A percentile compares a stretch with the other conserved stretches of the same genome.
phyloP scores from a whole-genome alignment of 2,329 filamentous ascomycete species.

The Phyllosticta citribraziliensis region DNA sequence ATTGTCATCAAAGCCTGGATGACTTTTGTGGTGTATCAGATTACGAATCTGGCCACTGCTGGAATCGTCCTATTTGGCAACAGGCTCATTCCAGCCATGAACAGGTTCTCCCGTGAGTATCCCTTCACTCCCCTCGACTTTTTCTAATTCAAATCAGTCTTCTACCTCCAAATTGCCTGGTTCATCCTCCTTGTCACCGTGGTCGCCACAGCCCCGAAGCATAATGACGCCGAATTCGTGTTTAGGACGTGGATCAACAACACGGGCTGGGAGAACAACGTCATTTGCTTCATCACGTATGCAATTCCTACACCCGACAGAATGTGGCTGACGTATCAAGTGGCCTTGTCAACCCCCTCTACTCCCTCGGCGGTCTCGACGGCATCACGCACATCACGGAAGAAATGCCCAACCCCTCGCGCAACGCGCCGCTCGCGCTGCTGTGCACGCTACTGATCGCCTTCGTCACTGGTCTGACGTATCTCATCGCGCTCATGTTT shows the following conservation, averaged over 20 bases:
- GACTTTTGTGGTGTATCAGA: constrained; percentile 12
- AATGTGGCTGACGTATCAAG: not conserved
- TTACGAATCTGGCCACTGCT: constrained; percentile 10
- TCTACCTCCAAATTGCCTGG: constrained; percentile 9
- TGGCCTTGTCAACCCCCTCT: constrained; percentile 10
- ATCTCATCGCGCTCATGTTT: constrained; percentile 44
- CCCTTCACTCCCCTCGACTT: not conserved
- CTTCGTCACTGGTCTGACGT: constrained; percentile 41
- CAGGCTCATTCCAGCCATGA: constrained; percentile 12
- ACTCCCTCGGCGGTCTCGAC: constrained; percentile 9
- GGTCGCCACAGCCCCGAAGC: constrained; percentile 35
- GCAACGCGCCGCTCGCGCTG: constrained; percentile 29
- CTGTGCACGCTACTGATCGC: constrained; percentile 40
- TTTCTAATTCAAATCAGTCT: not conserved
- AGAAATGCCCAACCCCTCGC: constrained; percentile 19
- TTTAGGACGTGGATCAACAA: constrained; percentile 45
- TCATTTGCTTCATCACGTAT: constrained; percentile 13
- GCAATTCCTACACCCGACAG: not conserved
- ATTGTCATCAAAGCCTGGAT: constrained; percentile 12
- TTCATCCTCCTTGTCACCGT: constrained; percentile 41
- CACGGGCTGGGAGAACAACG: constrained; percentile 40
- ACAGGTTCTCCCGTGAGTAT: constrained; percentile 9
- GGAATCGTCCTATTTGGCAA: constrained; percentile 12
- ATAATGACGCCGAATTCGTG: constrained; percentile 40
- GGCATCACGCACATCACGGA: constrained; percentile 11